Evolutionary conservation across 1,139 yeast genomes (phyloP).

Genomic region (Candida tropicalis): DNA sequence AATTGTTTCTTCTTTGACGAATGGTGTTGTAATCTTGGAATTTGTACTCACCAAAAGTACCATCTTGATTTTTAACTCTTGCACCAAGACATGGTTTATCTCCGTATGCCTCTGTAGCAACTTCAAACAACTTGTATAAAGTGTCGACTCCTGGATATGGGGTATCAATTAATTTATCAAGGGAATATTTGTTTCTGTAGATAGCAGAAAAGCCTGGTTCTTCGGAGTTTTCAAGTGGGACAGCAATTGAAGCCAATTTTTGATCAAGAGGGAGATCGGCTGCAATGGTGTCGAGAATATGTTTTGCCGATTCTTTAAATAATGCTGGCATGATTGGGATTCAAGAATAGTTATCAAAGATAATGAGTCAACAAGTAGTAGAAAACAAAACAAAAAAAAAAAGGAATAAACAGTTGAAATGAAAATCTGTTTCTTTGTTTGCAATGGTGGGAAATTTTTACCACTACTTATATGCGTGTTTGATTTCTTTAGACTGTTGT

Average conservation of each 20-base stretch:
- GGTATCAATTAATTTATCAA: conserved; percentile 39
- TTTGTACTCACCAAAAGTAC: conserved; percentile 47
- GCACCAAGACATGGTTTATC: conserved; percentile 53
- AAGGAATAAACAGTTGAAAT: not conserved
- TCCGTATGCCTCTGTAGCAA: conserved; percentile 38
- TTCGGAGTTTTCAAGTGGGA: conserved; percentile 49
- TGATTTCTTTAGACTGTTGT: no score
- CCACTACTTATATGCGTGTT: no score
- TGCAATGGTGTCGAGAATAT: conserved; percentile 11
- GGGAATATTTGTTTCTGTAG: conserved; percentile 49
- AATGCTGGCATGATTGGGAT: conserved; percentile 8
- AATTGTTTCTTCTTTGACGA: conserved; percentile 42
- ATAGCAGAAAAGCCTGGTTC: conserved; percentile 54
- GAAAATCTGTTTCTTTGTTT: no score
- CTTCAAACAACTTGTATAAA: conserved; percentile 49
- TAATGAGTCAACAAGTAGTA: not conserved
- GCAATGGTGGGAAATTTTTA: no score
- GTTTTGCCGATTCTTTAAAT: conserved; percentile 16
- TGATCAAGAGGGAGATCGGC: conserved; percentile 15
- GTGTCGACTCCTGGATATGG: conserved; percentile 58
- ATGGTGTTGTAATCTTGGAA: conserved; percentile 51
- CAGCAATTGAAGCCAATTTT: conserved; percentile 14
- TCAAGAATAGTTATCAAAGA: not conserved
- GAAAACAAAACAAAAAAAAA: not conserved
- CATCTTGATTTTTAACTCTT: conserved; percentile 42